phyloP scores from a whole-genome alignment of 805 yeast genomes.

The Metschnikowia vanudenii region DNA sequence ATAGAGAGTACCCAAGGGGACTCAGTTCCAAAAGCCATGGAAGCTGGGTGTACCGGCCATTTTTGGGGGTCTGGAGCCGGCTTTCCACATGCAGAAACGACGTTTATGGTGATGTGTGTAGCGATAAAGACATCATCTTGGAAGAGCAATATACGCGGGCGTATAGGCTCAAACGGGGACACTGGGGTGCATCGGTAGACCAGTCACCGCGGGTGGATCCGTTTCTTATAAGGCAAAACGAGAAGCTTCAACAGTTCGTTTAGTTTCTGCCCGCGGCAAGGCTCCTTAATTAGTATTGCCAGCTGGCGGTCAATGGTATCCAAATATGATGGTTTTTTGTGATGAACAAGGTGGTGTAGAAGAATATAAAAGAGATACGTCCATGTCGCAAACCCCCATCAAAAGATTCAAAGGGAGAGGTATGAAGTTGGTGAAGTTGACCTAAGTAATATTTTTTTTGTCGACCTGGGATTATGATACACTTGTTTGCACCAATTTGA shows the following conservation, averaged over 20 bases:
- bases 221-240: constrained; percentile 7
- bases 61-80: constrained; percentile 31
- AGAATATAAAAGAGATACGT: too few species aligned
- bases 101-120: constrained; percentile 24
- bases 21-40: constrained; percentile 19
- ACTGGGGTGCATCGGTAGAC: constrained; percentile 1
- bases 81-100: constrained; percentile 24
- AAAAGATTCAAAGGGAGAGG: too few species aligned
- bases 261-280: too few species aligned
- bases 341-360: too few species aligned
- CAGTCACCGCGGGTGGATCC: constrained; percentile 11
- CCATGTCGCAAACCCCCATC: too few species aligned
- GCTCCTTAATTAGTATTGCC: too few species aligned
- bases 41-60: constrained; percentile 28
- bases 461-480: too few species aligned
- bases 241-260: too few species aligned
- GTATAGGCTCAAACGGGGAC: constrained; percentile 3
- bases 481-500: too few species aligned
- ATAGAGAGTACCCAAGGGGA: constrained; percentile 32
- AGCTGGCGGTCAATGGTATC: too few species aligned
- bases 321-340: not conserved
- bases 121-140: constrained; percentile 20
- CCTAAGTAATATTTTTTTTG: too few species aligned
- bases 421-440: too few species aligned
- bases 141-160: constrained; percentile 21